Percentiles rank a stretch among this genome's conserved stretches.
Evolutionary conservation across 176 grass and related monocot species (phyloP).

Genomic region (Secale cereale): DNA sequence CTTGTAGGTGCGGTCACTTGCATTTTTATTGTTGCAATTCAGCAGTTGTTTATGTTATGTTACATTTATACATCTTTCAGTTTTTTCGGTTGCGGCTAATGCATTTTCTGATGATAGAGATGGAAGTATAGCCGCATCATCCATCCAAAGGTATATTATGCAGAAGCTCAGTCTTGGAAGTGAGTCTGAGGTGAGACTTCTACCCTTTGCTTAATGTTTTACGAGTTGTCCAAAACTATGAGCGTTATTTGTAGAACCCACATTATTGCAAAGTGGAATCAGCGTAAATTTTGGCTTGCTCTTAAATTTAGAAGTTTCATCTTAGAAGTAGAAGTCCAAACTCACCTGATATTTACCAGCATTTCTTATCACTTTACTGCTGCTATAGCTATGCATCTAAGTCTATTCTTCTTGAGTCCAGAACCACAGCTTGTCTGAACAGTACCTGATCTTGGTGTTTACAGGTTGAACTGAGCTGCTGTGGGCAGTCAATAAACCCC

Average conservation of each 20-base stretch:
- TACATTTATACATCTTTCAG: not conserved
- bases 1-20: not conserved
- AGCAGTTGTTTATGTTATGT: slow-evolving; percentile 19
- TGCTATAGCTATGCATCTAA: not conserved
- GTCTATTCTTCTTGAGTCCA: not conserved
- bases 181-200: slow-evolving; percentile 60
- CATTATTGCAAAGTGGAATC: not conserved
- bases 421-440: slow-evolving; percentile 2
- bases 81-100: slow-evolving; percentile 21
- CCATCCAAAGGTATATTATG: slow-evolving; percentile 75
- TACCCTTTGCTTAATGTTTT: not conserved
- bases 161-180: slow-evolving; percentile 72
- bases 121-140: slow-evolving; percentile 69
- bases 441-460: not conserved
- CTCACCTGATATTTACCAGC: not conserved
- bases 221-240: not conserved
- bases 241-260: not conserved
- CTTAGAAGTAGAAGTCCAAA: slow-evolving; percentile 15
- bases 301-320: not conserved
- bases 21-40: not conserved
- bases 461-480: slow-evolving; percentile 80
- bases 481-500: slow-evolving; percentile 56
- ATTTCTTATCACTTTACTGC: slow-evolving; percentile 5
- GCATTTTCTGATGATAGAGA: slow-evolving; percentile 49
- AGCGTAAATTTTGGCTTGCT: not conserved